Percentiles rank a stretch among this genome's conserved stretches.
Conservation (phyloP, 1,284 basidiomycete species). For the Cryptococcus hybrid region DNA sequence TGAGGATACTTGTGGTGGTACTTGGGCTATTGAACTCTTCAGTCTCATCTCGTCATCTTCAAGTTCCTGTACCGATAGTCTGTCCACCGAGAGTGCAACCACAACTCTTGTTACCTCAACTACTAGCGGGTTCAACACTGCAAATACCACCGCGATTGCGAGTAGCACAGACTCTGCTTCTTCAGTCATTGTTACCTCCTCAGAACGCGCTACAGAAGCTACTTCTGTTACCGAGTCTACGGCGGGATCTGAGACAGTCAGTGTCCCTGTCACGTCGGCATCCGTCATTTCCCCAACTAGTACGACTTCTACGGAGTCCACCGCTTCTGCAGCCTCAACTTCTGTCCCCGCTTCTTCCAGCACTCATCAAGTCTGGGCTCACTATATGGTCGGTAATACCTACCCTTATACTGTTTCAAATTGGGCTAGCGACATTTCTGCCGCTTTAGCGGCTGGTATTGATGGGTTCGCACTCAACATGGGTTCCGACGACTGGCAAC, state of each 20-base stretch:
- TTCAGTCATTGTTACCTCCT: not conserved
- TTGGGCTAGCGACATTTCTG: slow-evolving; percentile 46
- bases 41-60: slow-evolving; percentile 20
- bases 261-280: not conserved
- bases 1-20: slow-evolving; percentile 41
- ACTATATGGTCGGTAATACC: slow-evolving; percentile 51
- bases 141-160: slow-evolving; percentile 3
- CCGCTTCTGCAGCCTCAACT: slow-evolving; percentile 17
- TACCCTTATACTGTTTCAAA: slow-evolving; percentile 43
- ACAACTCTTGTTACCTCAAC: slow-evolving; percentile 1
- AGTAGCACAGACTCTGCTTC: not conserved
- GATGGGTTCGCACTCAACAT: slow-evolving; percentile 68
- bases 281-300: slow-evolving; percentile 11
- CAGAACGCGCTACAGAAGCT: not conserved
- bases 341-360: slow-evolving; percentile 27
- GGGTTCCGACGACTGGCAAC: slow-evolving; percentile 66
- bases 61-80: slow-evolving; percentile 7
- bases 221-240: not conserved
- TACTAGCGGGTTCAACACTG: not conserved
- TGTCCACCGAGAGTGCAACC: slow-evolving; percentile 8
- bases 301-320: slow-evolving; percentile 8
- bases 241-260: not conserved
- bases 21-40: slow-evolving; percentile 38
- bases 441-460: slow-evolving; percentile 49
- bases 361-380: slow-evolving; percentile 44